These are phyloP conservation scores for Umbelopsis sp. DNA, from an alignment of 371 early-diverging fungal species.

Conservation along the genomic window DNA sequence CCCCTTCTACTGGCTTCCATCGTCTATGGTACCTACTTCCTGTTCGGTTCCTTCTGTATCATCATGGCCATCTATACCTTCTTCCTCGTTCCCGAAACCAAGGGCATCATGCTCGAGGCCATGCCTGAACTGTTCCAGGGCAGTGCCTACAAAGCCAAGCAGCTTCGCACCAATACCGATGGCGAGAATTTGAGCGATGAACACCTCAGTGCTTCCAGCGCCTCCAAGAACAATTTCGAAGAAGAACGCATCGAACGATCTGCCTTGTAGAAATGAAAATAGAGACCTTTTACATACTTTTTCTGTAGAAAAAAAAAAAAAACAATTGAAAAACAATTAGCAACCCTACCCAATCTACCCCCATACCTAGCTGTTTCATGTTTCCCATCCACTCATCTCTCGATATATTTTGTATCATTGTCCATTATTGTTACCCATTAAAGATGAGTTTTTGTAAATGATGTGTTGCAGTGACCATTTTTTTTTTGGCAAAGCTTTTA, in stretches of 20 bases:
- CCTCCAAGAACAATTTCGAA: neutral
- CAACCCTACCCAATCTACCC: too few species aligned
- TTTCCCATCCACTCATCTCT: too few species aligned
- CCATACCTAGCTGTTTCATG: too few species aligned
- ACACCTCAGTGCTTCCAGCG: neutral
- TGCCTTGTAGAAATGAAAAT: neutral
- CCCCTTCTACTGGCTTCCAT: conserved; percentile 36
- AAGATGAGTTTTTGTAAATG: too few species aligned
- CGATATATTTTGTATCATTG: too few species aligned
- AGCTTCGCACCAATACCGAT: neutral
- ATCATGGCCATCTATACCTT: conserved; percentile 28
- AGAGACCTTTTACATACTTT: too few species aligned
- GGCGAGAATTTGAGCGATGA: neutral
- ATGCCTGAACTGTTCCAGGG: conserved; percentile 7
- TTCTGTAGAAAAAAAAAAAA: too few species aligned
- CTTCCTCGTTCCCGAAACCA: conserved; percentile 34
- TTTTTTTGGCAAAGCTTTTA: too few species aligned
- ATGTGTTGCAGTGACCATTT: too few species aligned
- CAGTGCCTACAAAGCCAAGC: neutral
- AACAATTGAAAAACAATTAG: too few species aligned
- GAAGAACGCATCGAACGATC: conserved; percentile 3
- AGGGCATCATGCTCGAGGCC: conserved; percentile 23
- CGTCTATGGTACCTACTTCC: conserved; percentile 44
- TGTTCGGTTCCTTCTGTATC: conserved; percentile 41
- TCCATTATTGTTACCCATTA: too few species aligned